A percentile compares a stretch with the other conserved stretches of the same genome.
These are phyloP conservation scores for Diospyros kaki DNA, from an alignment of 148 eudicot genomes.

Conservation along the genomic window DNA sequence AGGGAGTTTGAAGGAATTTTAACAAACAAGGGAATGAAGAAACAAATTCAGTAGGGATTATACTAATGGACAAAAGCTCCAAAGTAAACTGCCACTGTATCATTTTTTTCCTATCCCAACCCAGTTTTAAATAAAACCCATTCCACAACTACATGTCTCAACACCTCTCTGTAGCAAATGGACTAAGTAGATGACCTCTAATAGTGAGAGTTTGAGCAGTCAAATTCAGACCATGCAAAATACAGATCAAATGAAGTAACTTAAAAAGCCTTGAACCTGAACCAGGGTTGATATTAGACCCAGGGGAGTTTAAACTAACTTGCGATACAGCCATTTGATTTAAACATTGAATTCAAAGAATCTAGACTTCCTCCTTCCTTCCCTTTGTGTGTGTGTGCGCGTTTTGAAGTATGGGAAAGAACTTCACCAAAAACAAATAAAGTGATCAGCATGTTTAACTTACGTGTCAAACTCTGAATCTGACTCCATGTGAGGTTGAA, in stretches of 20 bases:
- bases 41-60: background rate
- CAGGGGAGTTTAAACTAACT: background rate
- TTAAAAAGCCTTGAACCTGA: background rate
- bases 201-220: background rate
- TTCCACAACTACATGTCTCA: background rate
- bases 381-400: background rate
- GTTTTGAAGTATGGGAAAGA: background rate
- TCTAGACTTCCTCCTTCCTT: background rate
- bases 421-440: background rate
- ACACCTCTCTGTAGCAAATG: background rate
- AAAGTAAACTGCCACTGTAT: background rate
- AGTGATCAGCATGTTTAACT: conserved; percentile 4
- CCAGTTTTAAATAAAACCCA: background rate
- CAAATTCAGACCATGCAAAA: background rate
- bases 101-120: background rate
- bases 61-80: background rate
- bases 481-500: conserved; percentile 73
- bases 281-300: background rate
- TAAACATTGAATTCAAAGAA: background rate
- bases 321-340: background rate
- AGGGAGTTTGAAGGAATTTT: background rate
- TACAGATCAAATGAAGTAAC: background rate
- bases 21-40: background rate
- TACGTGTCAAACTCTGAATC: conserved; percentile 68
- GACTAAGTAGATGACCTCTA: background rate